Evolutionary conservation across 2,329 filamentous ascomycete genomes (phyloP), one percentile per base, ranked within the genome.

Genomic region (Aspergillus caelatus): DNA sequence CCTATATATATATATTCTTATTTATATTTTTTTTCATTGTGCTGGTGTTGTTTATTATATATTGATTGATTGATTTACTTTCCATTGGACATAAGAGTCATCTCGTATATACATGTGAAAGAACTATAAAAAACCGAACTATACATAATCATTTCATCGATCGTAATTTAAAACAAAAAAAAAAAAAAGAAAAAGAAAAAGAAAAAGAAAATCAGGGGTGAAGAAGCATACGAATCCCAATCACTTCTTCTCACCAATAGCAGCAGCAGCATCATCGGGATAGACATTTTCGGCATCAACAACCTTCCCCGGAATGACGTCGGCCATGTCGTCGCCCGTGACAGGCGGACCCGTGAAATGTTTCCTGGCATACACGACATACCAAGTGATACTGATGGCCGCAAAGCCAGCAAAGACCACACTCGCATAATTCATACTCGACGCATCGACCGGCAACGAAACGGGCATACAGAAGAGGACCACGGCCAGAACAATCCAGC

Each of bases 401-500:
- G 83, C 88, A 63, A 90, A 90, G 0, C 84, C 87, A 4, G 85
- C 83, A 75, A 90, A 90, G 7, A 90, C 88, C 9, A 87, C 88
- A 21, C 84, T 86, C 2, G 88, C 88, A 72, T 90, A 90, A 75
- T 90, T 90, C 88, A 90, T 90, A 21, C 78, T 81, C 14, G 74
- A 75, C 4, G 87, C 74, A 12, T 81, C 80, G 3, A 89, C 86
- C 0, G 87, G 85, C 11, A 90, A 74, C 3, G 84, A 83, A 7
- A 86, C 84, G 2, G 88, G 91, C 89, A 94, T 91, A 74, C 89
- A 93, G 80, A 93, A 94, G 52, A 94, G 79, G 61, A 91, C 84
- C 19, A 92, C 84, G 1, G 90, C 85, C 21, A 94, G 81, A 36
- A 81, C 76, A 62, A 93, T 92, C 91, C 91, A 94, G 45, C 81